Evolutionary conservation across 2,329 filamentous ascomycete species (phyloP).

Genomic region (Apiospora rasikravindrae): DNA sequence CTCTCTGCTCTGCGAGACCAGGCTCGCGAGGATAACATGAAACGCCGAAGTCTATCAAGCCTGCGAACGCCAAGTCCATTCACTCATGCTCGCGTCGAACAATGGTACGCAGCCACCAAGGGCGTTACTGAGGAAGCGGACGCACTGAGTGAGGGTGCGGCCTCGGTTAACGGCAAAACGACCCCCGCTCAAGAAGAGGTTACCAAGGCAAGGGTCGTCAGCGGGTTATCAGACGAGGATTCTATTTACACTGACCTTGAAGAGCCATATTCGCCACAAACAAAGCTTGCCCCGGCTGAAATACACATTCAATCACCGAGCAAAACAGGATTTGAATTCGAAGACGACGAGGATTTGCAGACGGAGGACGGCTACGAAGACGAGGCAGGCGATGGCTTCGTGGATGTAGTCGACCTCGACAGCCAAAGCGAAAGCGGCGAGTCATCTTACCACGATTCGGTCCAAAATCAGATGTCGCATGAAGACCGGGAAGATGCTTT

Average conservation of each 20-base stretch:
- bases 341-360: conserved; percentile 40
- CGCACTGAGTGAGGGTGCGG: conserved; percentile 19
- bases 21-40: conserved; percentile 78
- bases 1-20: conserved; percentile 81
- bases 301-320: conserved; percentile 20
- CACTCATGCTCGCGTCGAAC: conserved; percentile 68
- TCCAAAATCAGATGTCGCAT: conserved; percentile 71
- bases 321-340: conserved; percentile 29
- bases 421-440: conserved; percentile 73
- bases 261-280: conserved; percentile 32
- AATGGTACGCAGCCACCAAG: conserved; percentile 50
- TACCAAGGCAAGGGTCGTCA: neutral
- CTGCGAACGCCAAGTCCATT: conserved; percentile 79
- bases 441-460: conserved; percentile 66
- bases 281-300: conserved; percentile 24
- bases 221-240: conserved; percentile 17
- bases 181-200: neutral
- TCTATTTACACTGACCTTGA: conserved; percentile 29
- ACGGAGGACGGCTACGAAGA: conserved; percentile 40
- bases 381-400: conserved; percentile 42
- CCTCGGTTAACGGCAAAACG: conserved; percentile 19
- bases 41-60: conserved; percentile 77
- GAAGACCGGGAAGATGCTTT: conserved; percentile 95
- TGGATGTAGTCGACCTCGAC: conserved; percentile 39
- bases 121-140: conserved; percentile 31